Base-by-base conservation (phyloP, 1,284 basidiomycete genomes). In the Taiwanofungus camphoratus region DNA sequence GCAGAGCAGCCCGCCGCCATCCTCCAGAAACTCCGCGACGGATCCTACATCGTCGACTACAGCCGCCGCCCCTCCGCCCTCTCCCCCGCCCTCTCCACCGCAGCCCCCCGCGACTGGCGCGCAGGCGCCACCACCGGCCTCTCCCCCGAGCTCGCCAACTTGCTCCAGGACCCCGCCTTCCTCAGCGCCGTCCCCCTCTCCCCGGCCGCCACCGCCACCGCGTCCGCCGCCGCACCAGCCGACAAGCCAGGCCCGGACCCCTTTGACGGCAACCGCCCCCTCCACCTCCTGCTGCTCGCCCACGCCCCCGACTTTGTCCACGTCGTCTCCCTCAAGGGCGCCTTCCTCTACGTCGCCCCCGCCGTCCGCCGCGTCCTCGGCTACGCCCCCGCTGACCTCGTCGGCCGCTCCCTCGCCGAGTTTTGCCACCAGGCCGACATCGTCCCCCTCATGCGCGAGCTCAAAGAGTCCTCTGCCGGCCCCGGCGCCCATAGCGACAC, bases 271-370 rank as follows among this genome's bases (percentile, higher is more conserved):
- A 73, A 71, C 49, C 67, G 74, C 29, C 65, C 69, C 7, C 63
- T 88, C 16, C 76, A 80, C 42, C 72, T 84, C 48, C 64, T 89
- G 36, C 68, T 93, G 19, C 76, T 93, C 42, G 80, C 84, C 50
- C 68, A 77, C 36, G 67, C 69, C 9, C 74, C 81, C 37, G 92
- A 96, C 61, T 90, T 95, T 59, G 71, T 96, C 22, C 86, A 90
- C 57, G 92, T 96, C 31, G 73, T 97, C 21, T 93, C 90, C 4
- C 79, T 97, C 51, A 96, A 96, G 58, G 94, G 94, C n/a, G 76
- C 77, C 6, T 92, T 97, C 66, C 77, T 94, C 39, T 98, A 96
- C 60, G 88, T 92, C 43, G 89, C 92, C 0, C 91, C 90, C 1
- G 77, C 81, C n/a, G 78, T 93, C 13, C 67, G 74, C 13, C 68